phyloP scores from a whole-genome alignment of 116 monocot species.

The Zostera marina region DNA sequence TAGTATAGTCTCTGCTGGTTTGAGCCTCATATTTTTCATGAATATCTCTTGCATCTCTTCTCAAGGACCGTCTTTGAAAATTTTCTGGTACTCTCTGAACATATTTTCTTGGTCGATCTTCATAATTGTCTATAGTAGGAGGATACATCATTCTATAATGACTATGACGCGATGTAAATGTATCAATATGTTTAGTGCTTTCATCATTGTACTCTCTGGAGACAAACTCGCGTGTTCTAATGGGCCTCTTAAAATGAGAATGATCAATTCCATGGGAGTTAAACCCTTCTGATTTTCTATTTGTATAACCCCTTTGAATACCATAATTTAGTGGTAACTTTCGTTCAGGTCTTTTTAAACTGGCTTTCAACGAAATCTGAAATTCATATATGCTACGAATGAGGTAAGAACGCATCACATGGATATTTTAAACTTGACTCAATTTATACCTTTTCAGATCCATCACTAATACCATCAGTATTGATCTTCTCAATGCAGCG shows the following conservation, averaged over 20 bases:
- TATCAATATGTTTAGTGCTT: not conserved
- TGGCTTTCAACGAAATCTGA: conserved; percentile 13
- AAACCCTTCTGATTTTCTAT: not conserved
- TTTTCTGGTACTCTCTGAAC: not conserved
- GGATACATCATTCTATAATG: not conserved
- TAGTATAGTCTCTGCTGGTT: conserved; percentile 1
- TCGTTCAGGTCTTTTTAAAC: conserved; percentile 11
- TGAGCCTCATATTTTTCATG: not conserved
- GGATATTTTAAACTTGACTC: not conserved
- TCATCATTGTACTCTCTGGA: not conserved
- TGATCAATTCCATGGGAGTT: not conserved
- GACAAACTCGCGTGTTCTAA: not conserved
- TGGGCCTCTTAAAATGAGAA: not conserved
- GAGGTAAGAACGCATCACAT: no score
- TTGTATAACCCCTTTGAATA: not conserved
- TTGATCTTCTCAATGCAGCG: conserved; percentile 52
- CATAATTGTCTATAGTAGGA: not conserved
- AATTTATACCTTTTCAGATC: conserved; percentile 41
- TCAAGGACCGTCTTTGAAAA: not conserved
- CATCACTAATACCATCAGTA: conserved; percentile 45
- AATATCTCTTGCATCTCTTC: not conserved
- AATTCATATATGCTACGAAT: conserved; percentile 1
- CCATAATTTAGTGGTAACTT: not conserved
- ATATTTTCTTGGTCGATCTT: not conserved
- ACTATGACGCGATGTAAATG: not conserved